Base-by-base conservation (phyloP, 192 early-diverging fungal species). In the Coemansia sp. region DNA sequence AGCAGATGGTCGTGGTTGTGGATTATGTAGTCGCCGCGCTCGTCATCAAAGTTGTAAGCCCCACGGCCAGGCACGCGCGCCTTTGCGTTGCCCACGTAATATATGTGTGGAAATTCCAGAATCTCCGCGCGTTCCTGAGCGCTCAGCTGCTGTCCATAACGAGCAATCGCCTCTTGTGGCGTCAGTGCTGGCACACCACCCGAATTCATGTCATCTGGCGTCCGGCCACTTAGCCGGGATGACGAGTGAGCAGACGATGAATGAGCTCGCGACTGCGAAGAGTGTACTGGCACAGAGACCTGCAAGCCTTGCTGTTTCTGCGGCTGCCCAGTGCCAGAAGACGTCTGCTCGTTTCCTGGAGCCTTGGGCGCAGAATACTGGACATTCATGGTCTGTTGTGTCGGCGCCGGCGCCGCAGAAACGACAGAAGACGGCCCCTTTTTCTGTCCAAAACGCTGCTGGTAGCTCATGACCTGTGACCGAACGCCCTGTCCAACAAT, bases 1-100 rank as follows among this genome's bases (percentile, higher is more conserved):
- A 88, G 61, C 46, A 97, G 71, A 80, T 99, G 97, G 83, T 99
- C 97, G 65, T 93, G 90, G 46, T 82, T 84, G 26, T 92, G 87
- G 18, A 98, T 85, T 48, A 90, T 85, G 61, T 96, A 96, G 65
- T 99, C 97, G 22, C 97, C 97, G 6, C 95, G 89, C 52, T 95
- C 91, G 84, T 99, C 97, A 78, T 98, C 97, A 61, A 84, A 92
- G 37, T 86, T 86, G 61, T 72, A 68, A 43, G 68, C 71, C 40
- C 57, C 32, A 37, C 69, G 72, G 18, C 61, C 49, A 15, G 63
- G 45, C 16, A 65, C 45, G 68, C 69, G 87, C 67, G 63, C 93
- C 87, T 47, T 87, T 73, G 45, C 87, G 83, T 88, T 88, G 39
- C 96, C 97, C 61, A 94, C 88, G 71, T 93, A 99, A 75, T 96